Evolutionary conservation across 1,284 basidiomycete genomes (phyloP).

Genomic region (Malassezia arunalokei): DNA sequence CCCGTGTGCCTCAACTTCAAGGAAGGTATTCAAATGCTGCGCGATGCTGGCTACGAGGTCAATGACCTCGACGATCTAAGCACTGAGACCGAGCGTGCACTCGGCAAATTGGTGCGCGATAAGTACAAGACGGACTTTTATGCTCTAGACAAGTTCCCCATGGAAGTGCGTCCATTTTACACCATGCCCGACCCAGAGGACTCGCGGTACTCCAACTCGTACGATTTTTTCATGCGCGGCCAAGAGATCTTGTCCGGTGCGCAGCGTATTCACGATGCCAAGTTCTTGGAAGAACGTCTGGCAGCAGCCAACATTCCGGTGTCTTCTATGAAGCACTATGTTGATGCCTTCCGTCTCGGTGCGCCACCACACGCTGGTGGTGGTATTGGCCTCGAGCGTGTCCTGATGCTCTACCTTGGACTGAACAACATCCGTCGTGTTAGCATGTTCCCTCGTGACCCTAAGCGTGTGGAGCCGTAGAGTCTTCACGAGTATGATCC

Average conservation of each 20-base stretch:
- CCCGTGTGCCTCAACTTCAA: conserved; percentile 38
- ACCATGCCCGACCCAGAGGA: conserved; percentile 45
- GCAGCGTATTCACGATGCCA: conserved; percentile 87
- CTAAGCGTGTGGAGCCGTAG: conserved; percentile 45
- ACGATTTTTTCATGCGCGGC: conserved; percentile 99
- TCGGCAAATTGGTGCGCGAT: conserved; percentile 38
- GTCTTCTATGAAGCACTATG: conserved; percentile 72
- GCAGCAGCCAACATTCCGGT: conserved; percentile 61
- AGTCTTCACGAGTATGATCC: neutral
- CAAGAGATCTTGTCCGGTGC: conserved; percentile 97
- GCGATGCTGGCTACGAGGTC: conserved; percentile 36
- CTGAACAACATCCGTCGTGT: conserved; percentile 82
- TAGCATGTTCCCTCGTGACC: conserved; percentile 69
- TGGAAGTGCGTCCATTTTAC: conserved; percentile 44
- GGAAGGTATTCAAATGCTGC: conserved; percentile 38
- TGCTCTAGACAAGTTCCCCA: conserved; percentile 45
- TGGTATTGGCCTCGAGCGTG: conserved; percentile 67
- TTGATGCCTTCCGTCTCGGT: conserved; percentile 87
- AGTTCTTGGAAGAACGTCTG: conserved; percentile 72
- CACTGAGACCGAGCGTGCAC: conserved; percentile 39
- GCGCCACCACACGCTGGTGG: conserved; percentile 65
- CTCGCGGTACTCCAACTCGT: conserved; percentile 71
- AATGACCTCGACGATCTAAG: conserved; percentile 42
- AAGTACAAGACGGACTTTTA: conserved; percentile 46
- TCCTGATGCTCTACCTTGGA: conserved; percentile 67